Percentiles rank a stretch among this genome's conserved stretches.
Evolutionary conservation across 1,284 basidiomycete species (phyloP).

Genomic region (Paramarasmius palmivorus): DNA sequence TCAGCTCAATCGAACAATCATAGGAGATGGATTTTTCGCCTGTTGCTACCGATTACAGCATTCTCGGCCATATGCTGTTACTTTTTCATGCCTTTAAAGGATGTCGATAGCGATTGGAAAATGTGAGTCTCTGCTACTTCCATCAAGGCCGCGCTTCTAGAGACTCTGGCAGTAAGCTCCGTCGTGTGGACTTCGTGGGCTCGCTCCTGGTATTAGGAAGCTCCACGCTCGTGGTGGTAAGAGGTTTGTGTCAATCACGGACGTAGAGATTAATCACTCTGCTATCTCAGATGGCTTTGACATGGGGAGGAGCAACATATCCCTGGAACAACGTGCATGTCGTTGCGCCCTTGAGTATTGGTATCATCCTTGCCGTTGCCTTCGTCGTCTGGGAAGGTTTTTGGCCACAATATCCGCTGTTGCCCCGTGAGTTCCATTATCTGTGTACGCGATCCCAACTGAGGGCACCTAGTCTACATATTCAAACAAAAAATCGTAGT

Average conservation of each 20-base stretch:
- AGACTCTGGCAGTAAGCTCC: conserved; percentile 16
- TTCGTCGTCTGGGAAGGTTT: conserved; percentile 22
- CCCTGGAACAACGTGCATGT: conserved; percentile 13
- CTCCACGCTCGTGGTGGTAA: conserved; percentile 18
- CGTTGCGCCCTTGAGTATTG: conserved; percentile 13
- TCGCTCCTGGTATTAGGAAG: conserved; percentile 16
- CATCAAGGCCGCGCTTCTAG: neutral
- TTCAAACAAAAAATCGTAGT: conserved; percentile 20
- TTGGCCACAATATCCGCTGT: conserved; percentile 5
- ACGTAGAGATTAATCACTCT: neutral
- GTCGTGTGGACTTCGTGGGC: conserved; percentile 18
- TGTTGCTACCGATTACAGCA: conserved; percentile 16
- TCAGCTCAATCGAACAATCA: neutral
- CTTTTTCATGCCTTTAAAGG: conserved; percentile 23
- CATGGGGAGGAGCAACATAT: conserved; percentile 21
- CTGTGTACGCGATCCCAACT: neutral
- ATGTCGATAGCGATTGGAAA: conserved; percentile 19
- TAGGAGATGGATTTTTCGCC: conserved; percentile 24
- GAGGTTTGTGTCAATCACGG: neutral
- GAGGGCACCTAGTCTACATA: conserved; percentile 9
- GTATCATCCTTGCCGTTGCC: conserved; percentile 10
- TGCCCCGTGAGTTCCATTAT: conserved; percentile 4
- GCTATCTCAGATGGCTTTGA: conserved; percentile 17
- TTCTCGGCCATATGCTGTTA: conserved; percentile 16
- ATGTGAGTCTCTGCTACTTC: conserved; percentile 7